Base-by-base conservation (phyloP, 768 basidiomycete genomes). In the Suillus hirtellus region DNA sequence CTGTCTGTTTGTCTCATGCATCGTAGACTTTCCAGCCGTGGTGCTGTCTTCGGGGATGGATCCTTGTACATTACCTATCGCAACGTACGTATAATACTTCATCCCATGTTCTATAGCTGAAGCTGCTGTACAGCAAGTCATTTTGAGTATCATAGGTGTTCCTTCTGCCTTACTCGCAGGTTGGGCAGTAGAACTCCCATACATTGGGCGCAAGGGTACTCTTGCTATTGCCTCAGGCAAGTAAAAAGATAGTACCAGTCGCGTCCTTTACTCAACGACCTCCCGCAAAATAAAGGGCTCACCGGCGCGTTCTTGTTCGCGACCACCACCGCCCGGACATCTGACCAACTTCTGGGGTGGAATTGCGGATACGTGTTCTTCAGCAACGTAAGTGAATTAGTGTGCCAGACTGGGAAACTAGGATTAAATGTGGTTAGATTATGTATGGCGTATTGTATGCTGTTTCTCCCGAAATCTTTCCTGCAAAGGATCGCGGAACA, bases 391-490 rank as follows among this genome's bases (percentile, higher is more conserved):
- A 53, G 79, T 74, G 1, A 54, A 59, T 21, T 3, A 11, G 11
- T 34, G 19, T 34, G 19, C 35, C 52, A 1, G 19, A 53, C 4
- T 7, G 7, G n/a, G 31, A 52, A 42, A 24, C 42, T n/a, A 3
- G 37, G 31, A 19, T 42, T 11, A 12, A 60, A 27, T 31, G 5
- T 40, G 34, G 53, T 24, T 63, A 89, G 80, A 84, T 89, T 65
- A 91, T 90, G 89, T 91, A 88, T 59, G 88, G 90, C 7, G 89
- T 91, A 2, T 68, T 92, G 49, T 90, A 89, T 68, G 87, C 89
- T 19, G 73, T 89, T 56, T 85, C 89, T 0, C 84, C 89, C 0
- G 89, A 92, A 72, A 78, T 89, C 5, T 89, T 90, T 71, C 86
- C 88, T 12, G 86, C 86, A 38, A 88, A 88, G 69, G 84, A 90